Evolutionary conservation across 2,329 filamentous ascomycete genomes (phyloP), one percentile per base, ranked within the genome.

Genomic region (Verticillium isaacii): DNA sequence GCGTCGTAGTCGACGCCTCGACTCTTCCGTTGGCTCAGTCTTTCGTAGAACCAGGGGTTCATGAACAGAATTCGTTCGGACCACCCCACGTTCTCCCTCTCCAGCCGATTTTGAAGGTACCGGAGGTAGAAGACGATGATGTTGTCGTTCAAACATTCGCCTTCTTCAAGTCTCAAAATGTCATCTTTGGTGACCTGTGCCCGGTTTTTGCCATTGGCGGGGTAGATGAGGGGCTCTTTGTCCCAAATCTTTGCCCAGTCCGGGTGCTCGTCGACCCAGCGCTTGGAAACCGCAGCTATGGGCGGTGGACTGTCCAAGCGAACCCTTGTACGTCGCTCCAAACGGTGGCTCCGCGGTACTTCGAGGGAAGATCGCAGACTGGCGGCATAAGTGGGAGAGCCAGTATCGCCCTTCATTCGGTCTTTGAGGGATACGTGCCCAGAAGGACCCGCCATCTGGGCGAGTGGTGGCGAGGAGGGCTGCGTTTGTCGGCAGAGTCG

Each of bases 31-130:
- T 86, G 88, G 19, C 85, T 91, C 55, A 98, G 81, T 57, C 88
- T 89, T 23, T 89, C 86, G 71, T 91, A 98, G 75, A 98, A 97
- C 75, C 92, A 97, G 0, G 92, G 95, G 72, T 93, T 98, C 79
- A 96, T 94, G 67, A 97, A 90, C 72, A 96, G 92, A 3, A 96
- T 86, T 59, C 87, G 86, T 63, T 85, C 79, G 0, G 87, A 77
- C 4, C 88, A 68, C 56, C 85, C 78, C 0, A 85, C 82, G 2
- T 82, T 79, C 12, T 82, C 77, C 45, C 78, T 74, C 65, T 86
- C 82, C 39, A 90, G 73, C 52, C 83, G 75, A 62, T 83, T 77
- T 70, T 93, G 87, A 6, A 94, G 78, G 67, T 88, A 91, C 34
- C 89, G 87, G 61, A 97, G 80, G 71, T 96, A 97, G 72, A 97